phyloP scores from a whole-genome alignment of 2,329 filamentous ascomycete species.

The Erysiphe pulchra region DNA sequence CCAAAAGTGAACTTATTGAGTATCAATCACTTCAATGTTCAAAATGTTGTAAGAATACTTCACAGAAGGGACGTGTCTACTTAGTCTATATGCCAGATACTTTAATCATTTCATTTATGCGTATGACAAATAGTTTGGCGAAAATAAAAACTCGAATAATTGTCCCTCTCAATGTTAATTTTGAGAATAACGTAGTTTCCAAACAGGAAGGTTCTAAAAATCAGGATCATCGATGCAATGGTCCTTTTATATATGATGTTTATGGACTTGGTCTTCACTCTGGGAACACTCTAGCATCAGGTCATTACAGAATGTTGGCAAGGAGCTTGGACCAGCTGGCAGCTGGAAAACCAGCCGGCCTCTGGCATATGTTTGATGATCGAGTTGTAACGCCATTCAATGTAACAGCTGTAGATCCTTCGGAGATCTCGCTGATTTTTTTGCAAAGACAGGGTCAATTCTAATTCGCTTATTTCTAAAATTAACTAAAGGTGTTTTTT shows the following conservation, averaged over 20 bases:
- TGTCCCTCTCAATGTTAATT: conserved; percentile 4
- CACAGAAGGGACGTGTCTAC: neutral
- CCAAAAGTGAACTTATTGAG: neutral
- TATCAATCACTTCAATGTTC: conserved; percentile 1
- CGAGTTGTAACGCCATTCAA: neutral
- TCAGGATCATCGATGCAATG: conserved; percentile 16
- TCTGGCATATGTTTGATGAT: conserved; percentile 6
- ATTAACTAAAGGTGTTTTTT: no score
- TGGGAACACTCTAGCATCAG: conserved; percentile 4
- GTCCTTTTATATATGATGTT: conserved; percentile 53
- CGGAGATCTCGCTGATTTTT: neutral
- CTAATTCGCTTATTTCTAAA: neutral
- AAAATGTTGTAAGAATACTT: neutral
- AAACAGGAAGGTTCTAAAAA: conserved; percentile 12
- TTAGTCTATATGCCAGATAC: conserved; percentile 2
- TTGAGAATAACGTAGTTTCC: conserved; percentile 20
- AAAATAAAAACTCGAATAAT: neutral
- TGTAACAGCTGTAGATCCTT: neutral
- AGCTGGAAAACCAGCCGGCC: conserved; percentile 1
- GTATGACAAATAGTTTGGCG: neutral
- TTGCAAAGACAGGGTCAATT: neutral
- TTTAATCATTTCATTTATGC: conserved; percentile 2
- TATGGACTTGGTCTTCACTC: conserved; percentile 43
- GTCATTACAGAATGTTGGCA: conserved; percentile 8
- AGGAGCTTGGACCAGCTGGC: conserved; percentile 5